Evolutionary conservation across 495 filamentous ascomycete species (phyloP).

Genomic region (Aspergillus homomorphus): DNA sequence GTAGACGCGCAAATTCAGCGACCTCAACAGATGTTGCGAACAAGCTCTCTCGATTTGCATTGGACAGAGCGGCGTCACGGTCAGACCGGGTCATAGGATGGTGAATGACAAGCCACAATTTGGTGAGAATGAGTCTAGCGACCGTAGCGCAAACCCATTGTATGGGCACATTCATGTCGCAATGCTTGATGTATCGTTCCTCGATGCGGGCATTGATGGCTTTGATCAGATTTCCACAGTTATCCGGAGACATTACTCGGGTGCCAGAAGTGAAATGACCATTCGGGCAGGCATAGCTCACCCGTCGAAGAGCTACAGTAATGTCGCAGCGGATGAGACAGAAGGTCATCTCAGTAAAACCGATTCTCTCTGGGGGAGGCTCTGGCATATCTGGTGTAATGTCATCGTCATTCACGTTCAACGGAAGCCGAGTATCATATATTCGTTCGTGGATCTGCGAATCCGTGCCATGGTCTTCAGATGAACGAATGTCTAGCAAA

Average conservation of each 20-base stretch:
- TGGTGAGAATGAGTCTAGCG: slow-evolving; percentile 64
- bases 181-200: slow-evolving; percentile 55
- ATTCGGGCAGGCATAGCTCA: slow-evolving; percentile 32
- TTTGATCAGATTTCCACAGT: slow-evolving; percentile 61
- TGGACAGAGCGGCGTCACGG: slow-evolving; percentile 36
- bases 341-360: slow-evolving; percentile 79
- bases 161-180: slow-evolving; percentile 58
- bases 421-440: slow-evolving; percentile 71
- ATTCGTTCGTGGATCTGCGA: slow-evolving; percentile 63
- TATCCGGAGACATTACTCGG: slow-evolving; percentile 34
- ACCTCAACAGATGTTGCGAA: slow-evolving; percentile 74
- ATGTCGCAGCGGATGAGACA: slow-evolving; percentile 68
- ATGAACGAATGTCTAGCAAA: slow-evolving; percentile 70
- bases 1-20: slow-evolving; percentile 65
- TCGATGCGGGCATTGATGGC: slow-evolving; percentile 63
- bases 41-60: slow-evolving; percentile 65
- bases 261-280: slow-evolving; percentile 22
- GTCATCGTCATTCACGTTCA: slow-evolving; percentile 80
- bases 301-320: slow-evolving; percentile 39
- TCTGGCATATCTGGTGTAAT: slow-evolving; percentile 62
- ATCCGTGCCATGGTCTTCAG: slow-evolving; percentile 83
- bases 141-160: slow-evolving; percentile 71
- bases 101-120: slow-evolving; percentile 61
- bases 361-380: slow-evolving; percentile 54
- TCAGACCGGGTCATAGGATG: slow-evolving; percentile 53